Conservation (phyloP, 176 grass and related monocot genomes). For the Oryza meridionalis region DNA sequence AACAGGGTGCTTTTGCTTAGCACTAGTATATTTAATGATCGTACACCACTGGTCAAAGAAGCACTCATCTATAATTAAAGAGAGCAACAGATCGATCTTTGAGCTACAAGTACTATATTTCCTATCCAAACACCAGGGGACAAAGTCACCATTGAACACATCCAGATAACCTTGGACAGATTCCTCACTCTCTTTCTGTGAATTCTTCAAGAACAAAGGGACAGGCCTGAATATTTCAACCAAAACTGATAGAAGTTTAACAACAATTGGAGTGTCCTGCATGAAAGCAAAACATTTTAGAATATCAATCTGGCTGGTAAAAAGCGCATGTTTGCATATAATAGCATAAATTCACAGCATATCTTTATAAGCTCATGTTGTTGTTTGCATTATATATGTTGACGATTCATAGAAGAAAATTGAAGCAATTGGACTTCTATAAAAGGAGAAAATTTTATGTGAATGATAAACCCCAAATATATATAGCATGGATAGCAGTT, state of each 20-base stretch:
- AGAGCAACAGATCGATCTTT: constrained; percentile 84
- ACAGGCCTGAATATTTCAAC: constrained; percentile 75
- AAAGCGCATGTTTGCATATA: constrained; percentile 7
- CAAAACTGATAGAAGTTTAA: constrained; percentile 69
- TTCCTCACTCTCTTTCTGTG: constrained; percentile 42
- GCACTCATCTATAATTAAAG: constrained; percentile 77
- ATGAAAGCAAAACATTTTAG: constrained; percentile 37
- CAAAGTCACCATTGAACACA: constrained; percentile 65
- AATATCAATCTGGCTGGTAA: constrained; percentile 21
- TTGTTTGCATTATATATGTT: background rate
- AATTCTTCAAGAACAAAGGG: constrained; percentile 50
- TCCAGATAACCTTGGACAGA: constrained; percentile 59
- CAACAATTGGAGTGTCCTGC: constrained; percentile 68
- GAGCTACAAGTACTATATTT: constrained; percentile 54
- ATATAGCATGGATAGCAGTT: background rate
- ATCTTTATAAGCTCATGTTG: background rate
- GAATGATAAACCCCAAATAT: background rate
- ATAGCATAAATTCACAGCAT: constrained; percentile 11
- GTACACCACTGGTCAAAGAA: constrained; percentile 80
- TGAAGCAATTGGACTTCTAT: background rate
- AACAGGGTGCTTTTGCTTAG: constrained; percentile 30
- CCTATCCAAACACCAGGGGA: constrained; percentile 84
- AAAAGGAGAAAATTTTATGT: background rate
- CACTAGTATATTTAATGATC: constrained; percentile 54
- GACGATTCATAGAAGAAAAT: background rate